These are phyloP conservation scores for Ciborinia camelliae DNA, from an alignment of 2,329 filamentous ascomycete species.

Conservation along the genomic window DNA sequence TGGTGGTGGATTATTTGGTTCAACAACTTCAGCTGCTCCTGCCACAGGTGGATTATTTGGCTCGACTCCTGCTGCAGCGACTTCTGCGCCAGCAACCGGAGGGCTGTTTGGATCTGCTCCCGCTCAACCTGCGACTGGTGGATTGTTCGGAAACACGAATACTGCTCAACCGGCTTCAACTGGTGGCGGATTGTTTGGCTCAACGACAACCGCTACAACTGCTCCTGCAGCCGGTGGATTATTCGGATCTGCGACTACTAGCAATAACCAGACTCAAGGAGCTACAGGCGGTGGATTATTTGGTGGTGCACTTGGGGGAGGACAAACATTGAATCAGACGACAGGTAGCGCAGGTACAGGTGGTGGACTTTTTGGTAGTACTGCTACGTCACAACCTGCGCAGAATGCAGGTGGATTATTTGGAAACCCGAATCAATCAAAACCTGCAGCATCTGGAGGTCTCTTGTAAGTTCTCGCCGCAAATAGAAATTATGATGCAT, in stretches of 20 bases:
- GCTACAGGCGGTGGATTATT: constrained; percentile 35
- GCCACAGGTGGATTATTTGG: constrained; percentile 35
- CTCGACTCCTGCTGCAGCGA: constrained; percentile 20
- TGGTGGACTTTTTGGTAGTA: constrained; percentile 36
- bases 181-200: constrained; percentile 36
- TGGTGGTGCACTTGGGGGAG: constrained; percentile 31
- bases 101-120: constrained; percentile 27
- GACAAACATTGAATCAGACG: constrained; percentile 27
- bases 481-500: neutral
- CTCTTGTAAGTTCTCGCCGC: constrained; percentile 33
- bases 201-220: constrained; percentile 20
- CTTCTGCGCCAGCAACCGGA: constrained; percentile 23
- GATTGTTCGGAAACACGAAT: constrained; percentile 35
- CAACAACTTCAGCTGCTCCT: constrained; percentile 22
- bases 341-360: constrained; percentile 24
- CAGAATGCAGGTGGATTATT: constrained; percentile 32
- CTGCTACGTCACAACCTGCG: constrained; percentile 31
- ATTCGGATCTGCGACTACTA: constrained; percentile 31
- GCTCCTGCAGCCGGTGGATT: constrained; percentile 32
- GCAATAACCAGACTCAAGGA: constrained; percentile 21
- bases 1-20: constrained; percentile 33
- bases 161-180: constrained; percentile 24
- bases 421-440: constrained; percentile 33
- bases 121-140: constrained; percentile 27
- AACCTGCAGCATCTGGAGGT: constrained; percentile 29